Conservation (phyloP, 1,284 basidiomycete genomes). For the Trametes sp. region DNA sequence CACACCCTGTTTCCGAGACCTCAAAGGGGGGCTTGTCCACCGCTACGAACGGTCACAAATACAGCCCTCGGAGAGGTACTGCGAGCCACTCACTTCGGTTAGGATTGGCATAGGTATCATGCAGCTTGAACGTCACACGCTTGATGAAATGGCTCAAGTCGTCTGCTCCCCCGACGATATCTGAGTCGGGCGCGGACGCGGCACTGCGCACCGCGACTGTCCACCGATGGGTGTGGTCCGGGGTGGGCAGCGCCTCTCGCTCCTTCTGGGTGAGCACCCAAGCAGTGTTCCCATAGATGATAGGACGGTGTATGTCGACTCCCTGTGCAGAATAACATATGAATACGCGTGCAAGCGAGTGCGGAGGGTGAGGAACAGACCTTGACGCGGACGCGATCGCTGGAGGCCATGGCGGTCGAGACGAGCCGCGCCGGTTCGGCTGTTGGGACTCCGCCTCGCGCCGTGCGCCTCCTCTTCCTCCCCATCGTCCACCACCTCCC, state of each 20-base stretch:
- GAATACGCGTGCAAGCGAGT: conserved; percentile 1
- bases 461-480: conserved; percentile 23
- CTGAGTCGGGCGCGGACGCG: conserved; percentile 66
- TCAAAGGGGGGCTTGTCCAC: conserved; percentile 95
- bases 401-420: conserved; percentile 47
- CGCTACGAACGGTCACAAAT: conserved; percentile 54
- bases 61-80: neutral
- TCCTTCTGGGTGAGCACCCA: conserved; percentile 83
- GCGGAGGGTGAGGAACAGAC: conserved; percentile 51
- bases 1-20: conserved; percentile 91
- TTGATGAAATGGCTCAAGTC: conserved; percentile 92
- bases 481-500: conserved; percentile 30
- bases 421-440: conserved; percentile 39
- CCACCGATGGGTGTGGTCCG: conserved; percentile 96
- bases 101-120: conserved; percentile 95
- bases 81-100: conserved; percentile 75
- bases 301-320: conserved; percentile 86
- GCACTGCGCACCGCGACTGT: conserved; percentile 92
- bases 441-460: conserved; percentile 39
- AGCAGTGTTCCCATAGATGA: conserved; percentile 98
- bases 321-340: conserved; percentile 60
- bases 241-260: conserved; percentile 58
- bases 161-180: conserved; percentile 86
- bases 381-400: conserved; percentile 77
- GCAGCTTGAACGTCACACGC: conserved; percentile 96